Evolutionary conservation across 345 rosid genomes (phyloP).

Genomic region (Camelina laxa): DNA sequence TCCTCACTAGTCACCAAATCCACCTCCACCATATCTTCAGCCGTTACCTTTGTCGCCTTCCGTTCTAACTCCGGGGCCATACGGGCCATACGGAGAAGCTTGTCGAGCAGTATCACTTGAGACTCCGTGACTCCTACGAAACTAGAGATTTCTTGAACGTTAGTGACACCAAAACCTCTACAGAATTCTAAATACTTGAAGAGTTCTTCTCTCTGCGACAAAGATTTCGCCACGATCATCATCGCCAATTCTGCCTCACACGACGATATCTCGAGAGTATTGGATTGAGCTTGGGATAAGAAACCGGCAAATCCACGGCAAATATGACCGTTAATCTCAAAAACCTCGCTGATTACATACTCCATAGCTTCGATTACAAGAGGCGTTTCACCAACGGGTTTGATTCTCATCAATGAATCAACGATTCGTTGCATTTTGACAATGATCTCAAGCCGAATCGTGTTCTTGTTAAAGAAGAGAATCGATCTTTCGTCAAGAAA

Average conservation of each 20-base stretch:
- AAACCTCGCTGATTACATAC: conserved; percentile 57
- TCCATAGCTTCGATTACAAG: conserved; percentile 75
- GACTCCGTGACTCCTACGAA: conserved; percentile 50
- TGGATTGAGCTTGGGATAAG: conserved; percentile 34
- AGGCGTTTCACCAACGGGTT: conserved; percentile 45
- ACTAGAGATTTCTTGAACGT: conserved; percentile 48
- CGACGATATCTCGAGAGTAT: conserved; percentile 23
- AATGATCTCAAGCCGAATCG: conserved; percentile 41
- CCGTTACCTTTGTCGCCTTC: conserved; percentile 29
- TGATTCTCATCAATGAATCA: conserved; percentile 60
- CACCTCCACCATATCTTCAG: not conserved
- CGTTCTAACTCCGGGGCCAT: not conserved
- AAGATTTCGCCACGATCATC: conserved; percentile 52
- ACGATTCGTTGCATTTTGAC: conserved; percentile 53
- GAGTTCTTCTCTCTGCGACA: conserved; percentile 53
- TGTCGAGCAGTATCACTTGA: conserved; percentile 49
- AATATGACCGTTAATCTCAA: conserved; percentile 55
- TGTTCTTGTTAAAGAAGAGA: conserved; percentile 28
- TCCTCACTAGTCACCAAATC: not conserved
- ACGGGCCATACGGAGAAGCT: conserved; percentile 25
- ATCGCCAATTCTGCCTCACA: conserved; percentile 56
- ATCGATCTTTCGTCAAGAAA: conserved; percentile 63
- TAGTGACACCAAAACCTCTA: conserved; percentile 50
- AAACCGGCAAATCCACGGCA: conserved; percentile 48
- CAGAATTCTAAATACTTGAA: conserved; percentile 55